A percentile compares a stretch with the other conserved stretches of the same genome.
phyloP scores from a whole-genome alignment of 108 stramenopile species.

The Fragilariopsis cylindrus region DNA sequence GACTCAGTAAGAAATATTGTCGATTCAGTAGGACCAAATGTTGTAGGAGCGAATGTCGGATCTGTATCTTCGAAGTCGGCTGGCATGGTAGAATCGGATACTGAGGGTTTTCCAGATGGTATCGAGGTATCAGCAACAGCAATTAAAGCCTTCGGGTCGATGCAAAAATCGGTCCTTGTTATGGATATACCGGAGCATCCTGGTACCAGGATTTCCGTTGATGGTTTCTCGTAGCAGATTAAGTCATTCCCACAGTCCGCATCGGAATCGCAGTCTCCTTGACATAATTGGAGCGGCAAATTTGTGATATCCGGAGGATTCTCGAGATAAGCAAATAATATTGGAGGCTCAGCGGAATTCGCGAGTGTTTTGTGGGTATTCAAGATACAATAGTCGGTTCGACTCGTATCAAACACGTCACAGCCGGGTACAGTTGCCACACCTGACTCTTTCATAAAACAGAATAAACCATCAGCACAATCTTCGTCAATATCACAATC shows the following conservation, averaged over 20 bases:
- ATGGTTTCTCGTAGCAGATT: constrained; percentile 17
- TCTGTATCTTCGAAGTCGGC: neutral
- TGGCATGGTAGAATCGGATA: neutral
- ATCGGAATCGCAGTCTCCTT: constrained; percentile 42
- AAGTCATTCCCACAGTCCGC: constrained; percentile 27
- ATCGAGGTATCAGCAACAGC: neutral
- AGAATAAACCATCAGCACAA: constrained; percentile 37
- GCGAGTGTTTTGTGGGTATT: neutral
- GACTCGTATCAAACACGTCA: constrained; percentile 17
- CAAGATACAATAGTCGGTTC: constrained; percentile 32
- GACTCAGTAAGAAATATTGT: too few relatives aligned
- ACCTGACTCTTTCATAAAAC: constrained; percentile 23
- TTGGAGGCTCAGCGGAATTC: neutral
- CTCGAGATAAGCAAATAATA: constrained; percentile 13
- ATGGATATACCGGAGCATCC: constrained; percentile 27
- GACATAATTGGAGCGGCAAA: constrained; percentile 22
- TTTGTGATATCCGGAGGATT: constrained; percentile 11
- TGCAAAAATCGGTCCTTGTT: constrained; percentile 28
- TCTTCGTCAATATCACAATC: constrained; percentile 47
- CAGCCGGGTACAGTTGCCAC: constrained; percentile 34
- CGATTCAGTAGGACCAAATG: neutral
- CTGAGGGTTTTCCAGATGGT: too few relatives aligned
- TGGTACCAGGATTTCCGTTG: constrained; percentile 18
- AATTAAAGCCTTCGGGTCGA: neutral
- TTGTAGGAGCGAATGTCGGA: neutral